Evolutionary conservation across 2,329 filamentous ascomycete genomes (phyloP).

Genomic region (Botrytis porri): DNA sequence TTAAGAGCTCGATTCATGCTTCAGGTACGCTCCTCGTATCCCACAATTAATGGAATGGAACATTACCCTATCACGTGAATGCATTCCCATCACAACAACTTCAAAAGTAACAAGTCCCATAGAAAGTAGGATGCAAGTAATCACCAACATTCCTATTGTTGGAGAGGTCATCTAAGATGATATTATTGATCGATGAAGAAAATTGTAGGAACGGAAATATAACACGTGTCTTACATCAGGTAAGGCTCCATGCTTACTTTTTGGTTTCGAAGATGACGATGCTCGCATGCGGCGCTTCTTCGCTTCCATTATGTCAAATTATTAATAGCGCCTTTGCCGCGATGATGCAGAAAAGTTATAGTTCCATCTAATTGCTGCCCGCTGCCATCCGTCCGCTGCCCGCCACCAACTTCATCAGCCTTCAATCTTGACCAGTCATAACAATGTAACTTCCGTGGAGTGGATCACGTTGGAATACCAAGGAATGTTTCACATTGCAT

Average conservation of each 20-base stretch:
- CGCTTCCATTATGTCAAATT: neutral
- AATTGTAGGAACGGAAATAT: neutral
- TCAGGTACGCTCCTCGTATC: neutral
- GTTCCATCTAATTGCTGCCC: neutral
- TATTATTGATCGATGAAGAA: neutral
- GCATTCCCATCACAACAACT: neutral
- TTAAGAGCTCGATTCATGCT: neutral
- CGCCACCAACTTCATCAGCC: constrained; percentile 8
- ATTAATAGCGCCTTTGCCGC: constrained; percentile 8
- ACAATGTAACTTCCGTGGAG: neutral
- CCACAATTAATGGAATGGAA: neutral
- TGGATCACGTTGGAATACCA: neutral
- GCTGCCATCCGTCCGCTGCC: neutral
- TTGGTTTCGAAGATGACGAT: neutral
- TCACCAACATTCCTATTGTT: neutral
- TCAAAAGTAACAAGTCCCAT: neutral
- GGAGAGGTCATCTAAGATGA: neutral
- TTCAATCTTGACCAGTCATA: neutral
- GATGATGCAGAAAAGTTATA: neutral
- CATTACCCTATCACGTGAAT: neutral
- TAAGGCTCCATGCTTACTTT: constrained; percentile 14
- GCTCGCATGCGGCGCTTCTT: neutral
- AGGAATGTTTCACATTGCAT: neutral
- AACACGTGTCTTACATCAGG: constrained; percentile 15
- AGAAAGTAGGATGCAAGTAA: neutral